These are phyloP conservation scores for Davidsoniella virescens DNA, from an alignment of 2,329 filamentous ascomycete species.

Conservation along the genomic window DNA sequence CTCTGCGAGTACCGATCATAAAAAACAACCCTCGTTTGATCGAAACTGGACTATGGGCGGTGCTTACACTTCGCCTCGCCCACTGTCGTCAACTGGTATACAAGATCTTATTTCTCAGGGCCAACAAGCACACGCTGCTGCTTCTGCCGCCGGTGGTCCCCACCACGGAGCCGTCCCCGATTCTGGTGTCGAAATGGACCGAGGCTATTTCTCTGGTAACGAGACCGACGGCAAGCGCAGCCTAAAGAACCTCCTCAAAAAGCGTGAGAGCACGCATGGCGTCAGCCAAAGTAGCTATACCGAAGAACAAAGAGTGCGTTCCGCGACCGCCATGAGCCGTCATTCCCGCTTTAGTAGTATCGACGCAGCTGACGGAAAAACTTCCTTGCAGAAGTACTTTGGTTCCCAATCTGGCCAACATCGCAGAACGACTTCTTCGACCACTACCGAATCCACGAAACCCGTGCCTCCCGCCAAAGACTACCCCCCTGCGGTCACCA, in stretches of 20 bases:
- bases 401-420: conserved; percentile 30
- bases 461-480: conserved; percentile 38
- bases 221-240: conserved; percentile 52
- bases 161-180: conserved; percentile 24
- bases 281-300: conserved; percentile 41
- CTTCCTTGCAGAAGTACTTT: conserved; percentile 57
- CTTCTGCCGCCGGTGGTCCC: conserved; percentile 4
- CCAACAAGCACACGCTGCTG: conserved; percentile 16
- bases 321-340: conserved; percentile 47
- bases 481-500: conserved; percentile 41
- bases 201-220: conserved; percentile 85
- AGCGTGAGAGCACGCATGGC: conserved; percentile 40
- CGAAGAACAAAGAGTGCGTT: conserved; percentile 55
- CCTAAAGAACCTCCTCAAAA: conserved; percentile 60
- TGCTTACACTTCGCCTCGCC: conserved; percentile 24
- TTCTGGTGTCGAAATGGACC: conserved; percentile 50
- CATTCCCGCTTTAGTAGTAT: conserved; percentile 68
- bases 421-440: conserved; percentile 45
- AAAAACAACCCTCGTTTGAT: conserved; percentile 54
- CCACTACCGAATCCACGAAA: conserved; percentile 37
- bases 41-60: conserved; percentile 51
- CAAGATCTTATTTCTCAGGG: conserved; percentile 23
- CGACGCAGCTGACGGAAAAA: conserved; percentile 51
- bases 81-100: conserved; percentile 36
- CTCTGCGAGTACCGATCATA: conserved; percentile 25